A percentile compares a stretch with the other conserved stretches of the same genome.
These are phyloP conservation scores for Cinnamomum micranthum DNA, from an alignment of 164 flowering plant species.

Conservation along the genomic window DNA sequence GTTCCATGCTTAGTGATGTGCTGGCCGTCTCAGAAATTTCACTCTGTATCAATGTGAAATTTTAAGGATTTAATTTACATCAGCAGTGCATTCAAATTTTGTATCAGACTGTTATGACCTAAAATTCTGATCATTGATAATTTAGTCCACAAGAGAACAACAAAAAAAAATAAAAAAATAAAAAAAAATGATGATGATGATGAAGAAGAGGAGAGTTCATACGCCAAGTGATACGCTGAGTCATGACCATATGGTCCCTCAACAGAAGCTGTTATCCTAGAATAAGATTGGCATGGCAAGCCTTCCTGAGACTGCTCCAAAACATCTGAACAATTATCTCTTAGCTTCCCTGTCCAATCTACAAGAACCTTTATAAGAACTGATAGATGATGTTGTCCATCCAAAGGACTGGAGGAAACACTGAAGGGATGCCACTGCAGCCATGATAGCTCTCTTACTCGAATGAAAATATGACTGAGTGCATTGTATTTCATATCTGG, in stretches of 20 bases:
- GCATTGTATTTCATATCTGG: constrained; percentile 78
- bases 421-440: constrained; percentile 97
- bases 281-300: constrained; percentile 16
- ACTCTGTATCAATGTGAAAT: too few species aligned
- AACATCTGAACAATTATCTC: constrained; percentile 29
- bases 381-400: constrained; percentile 64
- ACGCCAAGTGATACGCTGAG: constrained; percentile 74
- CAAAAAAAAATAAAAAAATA: too few species aligned
- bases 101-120: too few species aligned
- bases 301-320: constrained; percentile 21
- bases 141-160: too few species aligned
- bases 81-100: too few species aligned
- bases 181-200: too few species aligned
- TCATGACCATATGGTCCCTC: constrained; percentile 98
- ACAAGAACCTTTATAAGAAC: constrained; percentile 89
- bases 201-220: constrained; percentile 12
- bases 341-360: constrained; percentile 71
- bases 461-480: constrained; percentile 75
- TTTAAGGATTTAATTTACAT: too few species aligned
- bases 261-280: constrained; percentile 63
- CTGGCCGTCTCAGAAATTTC: too few species aligned
- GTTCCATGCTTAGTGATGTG: too few species aligned
- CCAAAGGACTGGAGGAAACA: constrained; percentile 91
- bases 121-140: too few species aligned
- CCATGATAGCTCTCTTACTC: constrained; percentile 74